A percentile compares a stretch with the other conserved stretches of the same genome.
Evolutionary conservation across 768 basidiomycete species (phyloP).

Genomic region (Piloderma croceum): DNA sequence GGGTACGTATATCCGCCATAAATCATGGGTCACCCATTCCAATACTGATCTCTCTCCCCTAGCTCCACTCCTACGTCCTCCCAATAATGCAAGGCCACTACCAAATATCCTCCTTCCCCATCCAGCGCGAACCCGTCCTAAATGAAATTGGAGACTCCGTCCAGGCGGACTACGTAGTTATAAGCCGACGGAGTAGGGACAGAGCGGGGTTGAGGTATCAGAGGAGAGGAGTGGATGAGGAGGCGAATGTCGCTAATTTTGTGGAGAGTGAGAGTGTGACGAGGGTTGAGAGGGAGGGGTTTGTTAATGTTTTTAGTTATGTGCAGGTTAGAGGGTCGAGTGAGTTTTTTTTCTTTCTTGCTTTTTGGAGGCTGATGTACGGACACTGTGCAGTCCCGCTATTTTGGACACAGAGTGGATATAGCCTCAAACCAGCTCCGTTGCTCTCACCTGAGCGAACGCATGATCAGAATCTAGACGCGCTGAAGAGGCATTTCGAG

Average conservation of each 20-base stretch:
- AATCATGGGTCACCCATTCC: background rate
- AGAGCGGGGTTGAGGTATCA: conserved; percentile 93
- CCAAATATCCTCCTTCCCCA: conserved; percentile 63
- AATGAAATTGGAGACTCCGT: conserved; percentile 35
- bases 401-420: conserved; percentile 87
- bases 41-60: background rate
- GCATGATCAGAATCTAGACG: conserved; percentile 62
- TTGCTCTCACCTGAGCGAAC: conserved; percentile 69
- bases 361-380: background rate
- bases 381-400: conserved; percentile 61
- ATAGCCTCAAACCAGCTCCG: conserved; percentile 84
- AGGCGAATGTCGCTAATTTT: conserved; percentile 91
- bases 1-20: conserved; percentile 45
- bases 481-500: conserved; percentile 69
- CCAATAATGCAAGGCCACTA: conserved; percentile 94
- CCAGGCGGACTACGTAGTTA: conserved; percentile 69
- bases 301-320: conserved; percentile 77
- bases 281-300: conserved; percentile 74
- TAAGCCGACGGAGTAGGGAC: conserved; percentile 83
- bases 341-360: conserved; percentile 29
- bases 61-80: conserved; percentile 81
- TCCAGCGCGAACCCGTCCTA: conserved; percentile 41
- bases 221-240: conserved; percentile 88
- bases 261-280: conserved; percentile 92
- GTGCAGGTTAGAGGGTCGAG: conserved; percentile 91